phyloP scores from a whole-genome alignment of 2,329 filamentous ascomycete genomes.

The Trichoderma harzianum region DNA sequence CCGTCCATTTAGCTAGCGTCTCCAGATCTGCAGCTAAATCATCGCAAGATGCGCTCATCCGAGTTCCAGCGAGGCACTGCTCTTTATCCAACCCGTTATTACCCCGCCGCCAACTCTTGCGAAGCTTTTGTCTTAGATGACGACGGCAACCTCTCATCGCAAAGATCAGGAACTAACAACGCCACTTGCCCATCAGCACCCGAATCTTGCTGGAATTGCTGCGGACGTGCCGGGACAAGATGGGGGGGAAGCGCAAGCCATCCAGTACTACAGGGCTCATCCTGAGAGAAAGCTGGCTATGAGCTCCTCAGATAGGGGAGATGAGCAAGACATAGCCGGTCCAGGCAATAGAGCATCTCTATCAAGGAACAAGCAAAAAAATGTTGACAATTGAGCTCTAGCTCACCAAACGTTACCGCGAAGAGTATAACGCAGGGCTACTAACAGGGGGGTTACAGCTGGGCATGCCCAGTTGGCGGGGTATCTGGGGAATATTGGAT shows the following conservation, averaged over 20 bases:
- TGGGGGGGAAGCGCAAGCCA: background rate
- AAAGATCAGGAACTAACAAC: background rate
- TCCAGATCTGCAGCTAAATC: conserved; percentile 7
- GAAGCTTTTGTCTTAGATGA: conserved; percentile 15
- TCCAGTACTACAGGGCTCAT: background rate
- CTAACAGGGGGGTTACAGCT: background rate
- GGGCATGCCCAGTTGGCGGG: background rate
- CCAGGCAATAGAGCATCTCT: background rate
- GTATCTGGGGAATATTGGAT: background rate
- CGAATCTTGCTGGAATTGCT: background rate
- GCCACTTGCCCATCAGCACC: background rate
- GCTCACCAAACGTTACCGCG: background rate
- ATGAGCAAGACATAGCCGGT: background rate
- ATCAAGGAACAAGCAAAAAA: background rate
- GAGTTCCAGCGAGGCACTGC: background rate
- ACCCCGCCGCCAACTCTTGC: conserved; percentile 15
- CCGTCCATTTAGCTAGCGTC: conserved; percentile 10
- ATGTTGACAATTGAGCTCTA: background rate
- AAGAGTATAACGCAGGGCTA: background rate
- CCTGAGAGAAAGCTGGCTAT: background rate
- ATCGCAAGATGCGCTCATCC: conserved; percentile 1
- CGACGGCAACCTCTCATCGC: conserved; percentile 1
- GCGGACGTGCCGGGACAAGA: conserved; percentile 2
- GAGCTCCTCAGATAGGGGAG: background rate
- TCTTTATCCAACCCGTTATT: background rate